A percentile compares a stretch with the other conserved stretches of the same genome.
phyloP scores from a whole-genome alignment of 2,329 filamentous ascomycete genomes.

The Capronia coronata region DNA sequence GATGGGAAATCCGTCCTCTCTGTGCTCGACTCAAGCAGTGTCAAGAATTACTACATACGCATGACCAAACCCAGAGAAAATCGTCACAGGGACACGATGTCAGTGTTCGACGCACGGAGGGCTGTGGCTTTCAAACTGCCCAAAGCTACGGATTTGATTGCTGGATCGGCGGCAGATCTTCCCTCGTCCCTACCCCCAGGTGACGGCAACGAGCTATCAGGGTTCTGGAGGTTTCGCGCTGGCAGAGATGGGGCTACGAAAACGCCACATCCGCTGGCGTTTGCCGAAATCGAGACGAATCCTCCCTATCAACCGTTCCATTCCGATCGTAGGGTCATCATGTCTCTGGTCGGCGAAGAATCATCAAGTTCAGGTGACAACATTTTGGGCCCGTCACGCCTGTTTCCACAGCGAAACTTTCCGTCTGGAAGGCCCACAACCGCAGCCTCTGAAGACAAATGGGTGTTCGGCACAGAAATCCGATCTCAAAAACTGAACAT shows the following conservation, averaged over 20 bases:
- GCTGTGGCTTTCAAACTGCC: constrained; percentile 22
- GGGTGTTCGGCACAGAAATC: constrained; percentile 51
- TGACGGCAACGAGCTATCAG: constrained; percentile 19
- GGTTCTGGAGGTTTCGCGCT: constrained; percentile 44
- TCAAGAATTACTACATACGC: constrained; percentile 31
- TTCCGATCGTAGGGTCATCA: constrained; percentile 74
- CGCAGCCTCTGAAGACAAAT: constrained; percentile 32
- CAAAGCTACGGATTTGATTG: neutral
- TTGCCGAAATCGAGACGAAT: constrained; percentile 93
- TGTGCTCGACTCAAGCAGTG: constrained; percentile 40
- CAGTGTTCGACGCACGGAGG: constrained; percentile 28
- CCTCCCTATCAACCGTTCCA: constrained; percentile 95
- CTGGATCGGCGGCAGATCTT: neutral
- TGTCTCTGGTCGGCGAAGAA: constrained; percentile 56
- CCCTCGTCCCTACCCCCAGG: constrained; percentile 9
- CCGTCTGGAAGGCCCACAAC: constrained; percentile 5
- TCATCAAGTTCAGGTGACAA: constrained; percentile 26
- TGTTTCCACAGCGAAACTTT: neutral
- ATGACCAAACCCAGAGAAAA: constrained; percentile 27
- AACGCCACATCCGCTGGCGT: constrained; percentile 53
- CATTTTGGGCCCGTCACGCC: neutral
- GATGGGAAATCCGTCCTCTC: constrained; percentile 38
- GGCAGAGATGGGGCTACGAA: constrained; percentile 34
- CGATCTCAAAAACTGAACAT: constrained; percentile 30
- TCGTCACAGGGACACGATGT: constrained; percentile 36